A percentile compares a stretch with the other conserved stretches of the same genome.
These are phyloP conservation scores for Pseudoturritis turrita DNA, from an alignment of 345 rosid species.

Conservation along the genomic window DNA sequence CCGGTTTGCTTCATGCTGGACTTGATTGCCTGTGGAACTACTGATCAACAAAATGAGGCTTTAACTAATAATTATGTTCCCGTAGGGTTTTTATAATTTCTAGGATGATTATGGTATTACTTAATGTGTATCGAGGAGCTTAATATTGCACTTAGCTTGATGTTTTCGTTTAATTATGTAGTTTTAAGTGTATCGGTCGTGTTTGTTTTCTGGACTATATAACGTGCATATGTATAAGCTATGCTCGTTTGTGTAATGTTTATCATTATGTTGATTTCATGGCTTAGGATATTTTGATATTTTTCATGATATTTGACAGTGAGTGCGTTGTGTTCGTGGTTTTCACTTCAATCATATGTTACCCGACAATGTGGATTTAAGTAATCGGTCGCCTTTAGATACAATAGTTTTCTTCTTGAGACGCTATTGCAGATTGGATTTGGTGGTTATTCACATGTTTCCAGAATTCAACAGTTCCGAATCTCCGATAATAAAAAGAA, in stretches of 20 bases:
- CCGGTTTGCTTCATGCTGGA: constrained; percentile 46
- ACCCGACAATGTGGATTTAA: constrained; percentile 10
- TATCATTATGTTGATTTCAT: not conserved
- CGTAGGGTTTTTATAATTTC: constrained; percentile 3
- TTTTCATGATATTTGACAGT: not conserved
- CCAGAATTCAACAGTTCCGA: not conserved
- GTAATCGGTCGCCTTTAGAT: not conserved
- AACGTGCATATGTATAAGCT: constrained; percentile 2
- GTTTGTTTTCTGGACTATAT: constrained; percentile 5
- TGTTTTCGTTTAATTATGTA: not conserved
- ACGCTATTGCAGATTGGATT: not conserved
- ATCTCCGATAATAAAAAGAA: not conserved
- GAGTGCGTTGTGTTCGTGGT: not conserved
- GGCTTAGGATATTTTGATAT: not conserved
- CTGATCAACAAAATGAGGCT: constrained; percentile 14
- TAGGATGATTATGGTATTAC: constrained; percentile 7
- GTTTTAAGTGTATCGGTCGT: not conserved
- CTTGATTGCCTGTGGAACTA: constrained; percentile 77
- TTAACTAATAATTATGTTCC: constrained; percentile 3
- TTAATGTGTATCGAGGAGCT: constrained; percentile 3
- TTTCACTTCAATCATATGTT: not conserved
- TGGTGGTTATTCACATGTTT: constrained; percentile 1
- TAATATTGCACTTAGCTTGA: not conserved
- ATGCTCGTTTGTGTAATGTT: constrained; percentile 12
- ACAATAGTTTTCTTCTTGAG: not conserved